Evolutionary conservation across 1,284 basidiomycete species (phyloP), one percentile per base, ranked within the genome.

Genomic region (Phylloboletellus chloephorus): DNA sequence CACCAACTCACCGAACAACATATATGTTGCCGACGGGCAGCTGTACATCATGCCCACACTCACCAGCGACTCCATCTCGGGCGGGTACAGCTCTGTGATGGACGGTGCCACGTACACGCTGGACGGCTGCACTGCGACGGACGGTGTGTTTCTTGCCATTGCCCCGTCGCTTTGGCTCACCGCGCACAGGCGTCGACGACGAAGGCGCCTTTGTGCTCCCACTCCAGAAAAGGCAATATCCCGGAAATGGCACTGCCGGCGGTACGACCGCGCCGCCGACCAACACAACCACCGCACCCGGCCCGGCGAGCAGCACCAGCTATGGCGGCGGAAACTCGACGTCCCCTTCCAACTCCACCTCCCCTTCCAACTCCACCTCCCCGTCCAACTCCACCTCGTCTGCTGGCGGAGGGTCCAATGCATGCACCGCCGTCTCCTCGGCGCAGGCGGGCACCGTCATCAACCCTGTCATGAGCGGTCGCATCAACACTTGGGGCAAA

Each of bases 41-140:
- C 73, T 91, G 25, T 88, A 87, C 69, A 78, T 91, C 62, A 76
- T 85, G 41, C 88, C 88, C 11, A 90, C 88, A 3, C 72, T 91
- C 47, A 89, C 87, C 4, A 72, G 78, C 15, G 83, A 86, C 55
- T 40, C 61, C 1, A 64, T 60, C 40, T 58, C 65, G 20, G 68
- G 86, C 39, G 79, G 80, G 4, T 62, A 58, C 8, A 60, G 61
- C 22, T 69, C 76, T 4, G 71, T 90, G 19, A 67, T 76, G 53
- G 68, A 87, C 56, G 78, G 79, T 11, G 72, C 72, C 8, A 77
- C 76, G 3, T 79, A 82, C 65, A 77, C 77, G 42, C 73, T 88
- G 38, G 75, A 75, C 3, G 74, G 69, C 9, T 88, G 87, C 65
- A 88, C 87, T 36, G 54, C 72, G 26, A 43, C 37, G 6, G 26